Evolutionary conservation across 345 rosid species (phyloP), one percentile per base, ranked within the genome.

Genomic region (Hibiscus tridactylites): DNA sequence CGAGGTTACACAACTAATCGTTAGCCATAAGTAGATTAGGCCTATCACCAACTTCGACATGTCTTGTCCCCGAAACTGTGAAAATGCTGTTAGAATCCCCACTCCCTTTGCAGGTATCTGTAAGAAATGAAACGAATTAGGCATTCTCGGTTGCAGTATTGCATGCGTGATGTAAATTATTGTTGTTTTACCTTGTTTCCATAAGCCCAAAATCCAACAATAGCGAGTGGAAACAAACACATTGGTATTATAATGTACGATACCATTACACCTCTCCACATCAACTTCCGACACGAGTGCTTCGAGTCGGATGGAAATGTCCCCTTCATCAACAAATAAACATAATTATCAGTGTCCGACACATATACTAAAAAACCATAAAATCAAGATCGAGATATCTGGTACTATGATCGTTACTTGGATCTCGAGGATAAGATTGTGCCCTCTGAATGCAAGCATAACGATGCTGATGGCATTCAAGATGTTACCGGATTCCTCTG

Each of bases 361-460:
- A 53, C 58, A n/a, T n/a, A 53, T 53, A 16, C 7, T 0, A 11
- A 12, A 49, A 12, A 15, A 49, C 3, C 53, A 11, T 49, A n/a
- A 50, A 50, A 13, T 50, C 6, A 50, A 15, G 56, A 50, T n/a
- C 19, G 56, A 16, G 56, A 50, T 50, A 50, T 5, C 56, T 8
- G 17, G 7, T 50, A 16, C 19, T 50, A 50, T 1, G 56, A 16
- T 16, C 17, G 0, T 60, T 29, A 61, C 89, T 86, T 87, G 88
- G 6, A 88, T 88, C 73, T 88, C 93, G 16, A 88, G 87, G n/a
- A 88, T 69, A 1, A 88, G 84, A 71, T 88, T 86, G 73, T 85
- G 90, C 1, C 93, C 93, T 60, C 86, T 78, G 44, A 86, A 88
- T 0, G 84, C 72, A 15, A 88, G 82, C 56, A 80, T 75, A 37